Base-by-base conservation (phyloP, 2,329 filamentous ascomycete genomes). In the Tricladium varicosporioides region DNA sequence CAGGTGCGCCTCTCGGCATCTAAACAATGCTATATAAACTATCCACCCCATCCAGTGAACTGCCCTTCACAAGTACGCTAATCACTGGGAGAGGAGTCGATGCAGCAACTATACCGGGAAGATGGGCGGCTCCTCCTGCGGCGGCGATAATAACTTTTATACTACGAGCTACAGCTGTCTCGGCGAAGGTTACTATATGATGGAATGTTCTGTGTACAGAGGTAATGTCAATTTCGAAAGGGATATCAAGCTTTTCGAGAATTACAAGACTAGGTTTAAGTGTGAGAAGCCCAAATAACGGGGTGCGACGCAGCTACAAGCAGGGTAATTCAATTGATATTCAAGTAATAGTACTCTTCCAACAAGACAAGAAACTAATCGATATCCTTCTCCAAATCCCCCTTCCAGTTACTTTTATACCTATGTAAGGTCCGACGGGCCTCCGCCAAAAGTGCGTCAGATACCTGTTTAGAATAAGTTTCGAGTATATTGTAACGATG, bases 201-300 rank as follows among this genome's bases (percentile, higher is more conserved):
- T 80, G 75, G 2, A 88, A 87, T 1, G 88, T 92, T 33, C 89
- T 80, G 72, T 92, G 89, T 0, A 91, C 91, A 1, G 89, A 92
- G 0, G 89, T 92, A 68, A 94, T 92, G 67, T 84, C 84, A 14
- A 85, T 79, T 5, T 87, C 83, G 74, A 84, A 89, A 0, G 88
- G 86, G 10, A 94, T 87, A n/a, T 76, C 70, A 60, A 93, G 88
- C n/a, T 82, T 78, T 54, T 60, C 53, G 8, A 70, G 62, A 22
- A 70, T 61, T 11, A 60, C 58, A 9, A 70, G 63, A 16, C 87
- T 89, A 1, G 88, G 88, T 61, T 91, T 91, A 58, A 92, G 82
- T n/a, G n/a, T n/a, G n/a, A n/a, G n/a, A n/a, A n/a, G n/a, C n/a
- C n/a, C n/a, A n/a, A n/a, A n/a, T n/a, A n/a, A n/a, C n/a, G n/a